phyloP scores from a whole-genome alignment of 495 filamentous ascomycete species.

The Aspergillus incahuasiensis region DNA sequence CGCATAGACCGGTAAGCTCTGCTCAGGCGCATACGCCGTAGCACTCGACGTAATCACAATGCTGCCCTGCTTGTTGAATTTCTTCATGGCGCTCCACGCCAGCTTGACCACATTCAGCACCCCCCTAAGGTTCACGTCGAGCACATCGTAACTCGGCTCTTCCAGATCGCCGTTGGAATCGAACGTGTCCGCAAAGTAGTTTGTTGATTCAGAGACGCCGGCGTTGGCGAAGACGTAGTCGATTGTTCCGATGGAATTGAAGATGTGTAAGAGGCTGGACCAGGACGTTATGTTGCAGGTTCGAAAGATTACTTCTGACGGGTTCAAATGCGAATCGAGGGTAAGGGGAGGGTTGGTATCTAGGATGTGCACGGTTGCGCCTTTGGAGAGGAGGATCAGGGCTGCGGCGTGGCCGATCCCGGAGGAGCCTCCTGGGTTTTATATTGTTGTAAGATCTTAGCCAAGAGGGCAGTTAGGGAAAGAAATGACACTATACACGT shows the following conservation, averaged over 20 bases:
- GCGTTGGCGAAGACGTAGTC: background rate
- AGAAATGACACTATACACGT: too few relatives aligned
- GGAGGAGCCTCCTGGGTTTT: slow-evolving; percentile 8
- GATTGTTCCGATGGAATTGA: background rate
- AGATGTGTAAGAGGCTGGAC: background rate
- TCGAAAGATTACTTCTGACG: background rate
- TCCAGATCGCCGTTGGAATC: background rate
- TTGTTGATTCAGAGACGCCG: background rate
- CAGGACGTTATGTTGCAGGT: background rate
- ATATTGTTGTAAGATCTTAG: too few relatives aligned
- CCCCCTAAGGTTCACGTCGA: background rate
- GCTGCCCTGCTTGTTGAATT: slow-evolving; percentile 19
- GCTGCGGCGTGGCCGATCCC: slow-evolving; percentile 14
- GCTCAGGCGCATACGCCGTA: slow-evolving; percentile 28
- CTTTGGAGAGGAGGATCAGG: slow-evolving; percentile 16
- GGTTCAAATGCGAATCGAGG: background rate
- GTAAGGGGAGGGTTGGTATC: background rate
- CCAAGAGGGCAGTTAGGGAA: too few relatives aligned
- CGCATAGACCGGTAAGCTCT: slow-evolving; percentile 24
- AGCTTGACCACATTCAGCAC: background rate
- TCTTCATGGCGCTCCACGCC: background rate
- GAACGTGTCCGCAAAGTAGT: background rate
- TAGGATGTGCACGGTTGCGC: background rate
- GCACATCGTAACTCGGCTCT: background rate
- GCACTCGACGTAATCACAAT: slow-evolving; percentile 31